Percentiles rank a stretch among this genome's conserved stretches.
Evolutionary conservation across 495 filamentous ascomycete genomes (phyloP).

Genomic region (Talaromyces liani): DNA sequence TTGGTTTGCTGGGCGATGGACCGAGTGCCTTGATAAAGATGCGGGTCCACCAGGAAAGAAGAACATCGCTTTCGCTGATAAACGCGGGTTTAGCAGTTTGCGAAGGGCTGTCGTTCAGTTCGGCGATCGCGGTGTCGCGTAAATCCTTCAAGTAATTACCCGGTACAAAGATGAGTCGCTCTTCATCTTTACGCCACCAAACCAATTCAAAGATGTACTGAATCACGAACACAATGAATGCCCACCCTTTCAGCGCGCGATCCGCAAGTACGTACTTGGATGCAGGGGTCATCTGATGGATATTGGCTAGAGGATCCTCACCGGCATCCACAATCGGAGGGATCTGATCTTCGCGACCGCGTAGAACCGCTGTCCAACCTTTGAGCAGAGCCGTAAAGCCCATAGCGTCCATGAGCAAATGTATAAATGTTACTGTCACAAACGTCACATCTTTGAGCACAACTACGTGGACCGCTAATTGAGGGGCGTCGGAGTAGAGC

Average conservation of each 20-base stretch:
- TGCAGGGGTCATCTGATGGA: neutral
- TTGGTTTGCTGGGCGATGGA: slow-evolving; percentile 8
- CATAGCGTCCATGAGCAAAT: slow-evolving; percentile 41
- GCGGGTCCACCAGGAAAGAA: slow-evolving; percentile 19
- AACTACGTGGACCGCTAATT: slow-evolving; percentile 38
- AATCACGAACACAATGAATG: slow-evolving; percentile 22
- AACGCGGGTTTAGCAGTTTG: slow-evolving; percentile 10
- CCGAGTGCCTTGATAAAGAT: slow-evolving; percentile 14
- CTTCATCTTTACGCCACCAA: slow-evolving; percentile 21
- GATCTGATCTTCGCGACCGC: slow-evolving; percentile 15
- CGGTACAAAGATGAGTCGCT: slow-evolving; percentile 18
- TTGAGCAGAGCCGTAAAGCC: slow-evolving; percentile 18
- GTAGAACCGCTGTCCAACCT: slow-evolving; percentile 17
- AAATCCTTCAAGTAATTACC: slow-evolving; percentile 5
- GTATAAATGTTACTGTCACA: slow-evolving; percentile 37
- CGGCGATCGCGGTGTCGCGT: neutral
- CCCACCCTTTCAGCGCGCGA: slow-evolving; percentile 17
- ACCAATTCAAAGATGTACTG: slow-evolving; percentile 23
- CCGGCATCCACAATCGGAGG: slow-evolving; percentile 7
- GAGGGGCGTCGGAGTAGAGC: slow-evolving; percentile 31
- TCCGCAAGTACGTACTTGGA: slow-evolving; percentile 14
- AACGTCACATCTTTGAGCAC: slow-evolving; percentile 42
- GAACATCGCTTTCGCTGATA: slow-evolving; percentile 22
- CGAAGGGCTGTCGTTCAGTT: neutral
- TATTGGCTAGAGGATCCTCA: slow-evolving; percentile 9